phyloP scores from a whole-genome alignment of 495 filamentous ascomycete species.

The Cladorrhinum samala region DNA sequence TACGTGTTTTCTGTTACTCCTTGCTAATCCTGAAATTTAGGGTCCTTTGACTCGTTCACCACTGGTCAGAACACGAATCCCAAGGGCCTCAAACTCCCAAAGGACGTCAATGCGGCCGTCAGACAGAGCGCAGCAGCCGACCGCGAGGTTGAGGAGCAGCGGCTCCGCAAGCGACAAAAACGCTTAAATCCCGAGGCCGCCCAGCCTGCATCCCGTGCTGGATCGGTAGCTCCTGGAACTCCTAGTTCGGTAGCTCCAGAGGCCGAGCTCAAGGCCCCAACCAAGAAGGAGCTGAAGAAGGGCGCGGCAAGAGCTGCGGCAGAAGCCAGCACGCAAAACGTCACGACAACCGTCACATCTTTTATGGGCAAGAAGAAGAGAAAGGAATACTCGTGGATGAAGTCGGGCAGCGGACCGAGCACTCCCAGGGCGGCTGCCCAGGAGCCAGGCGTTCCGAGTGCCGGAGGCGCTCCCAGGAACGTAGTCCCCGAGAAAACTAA shows the following conservation, averaged over 20 bases:
- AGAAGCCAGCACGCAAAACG: slow-evolving; percentile 46
- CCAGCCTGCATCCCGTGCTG: slow-evolving; percentile 32
- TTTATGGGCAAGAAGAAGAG: slow-evolving; percentile 51
- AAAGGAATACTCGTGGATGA: slow-evolving; percentile 58
- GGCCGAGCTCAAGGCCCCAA: slow-evolving; percentile 36
- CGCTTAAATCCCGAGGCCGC: slow-evolving; percentile 38
- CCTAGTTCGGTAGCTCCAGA: slow-evolving; percentile 45
- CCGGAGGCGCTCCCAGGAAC: slow-evolving; percentile 1
- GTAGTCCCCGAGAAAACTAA: slow-evolving; percentile 18
- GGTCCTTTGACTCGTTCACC: slow-evolving; percentile 16
- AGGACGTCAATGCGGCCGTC: slow-evolving; percentile 35
- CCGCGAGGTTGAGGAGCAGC: slow-evolving; percentile 43
- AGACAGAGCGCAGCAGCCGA: slow-evolving; percentile 31
- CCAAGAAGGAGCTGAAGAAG: slow-evolving; percentile 57
- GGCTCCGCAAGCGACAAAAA: slow-evolving; percentile 43
- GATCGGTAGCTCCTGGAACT: slow-evolving; percentile 43
- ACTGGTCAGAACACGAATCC: slow-evolving; percentile 6
- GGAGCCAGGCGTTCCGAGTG: slow-evolving; percentile 18
- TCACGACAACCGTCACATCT: slow-evolving; percentile 49
- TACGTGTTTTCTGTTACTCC: not conserved
- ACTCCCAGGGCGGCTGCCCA: slow-evolving; percentile 35
- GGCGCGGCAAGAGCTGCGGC: slow-evolving; percentile 49
- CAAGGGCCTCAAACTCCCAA: slow-evolving; percentile 20
- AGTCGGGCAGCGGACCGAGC: slow-evolving; percentile 38
- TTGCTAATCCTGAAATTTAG: slow-evolving; percentile 16